Evolutionary conservation across 2,329 filamentous ascomycete genomes (phyloP).

Genomic region (Biscogniauxia mediterranea): DNA sequence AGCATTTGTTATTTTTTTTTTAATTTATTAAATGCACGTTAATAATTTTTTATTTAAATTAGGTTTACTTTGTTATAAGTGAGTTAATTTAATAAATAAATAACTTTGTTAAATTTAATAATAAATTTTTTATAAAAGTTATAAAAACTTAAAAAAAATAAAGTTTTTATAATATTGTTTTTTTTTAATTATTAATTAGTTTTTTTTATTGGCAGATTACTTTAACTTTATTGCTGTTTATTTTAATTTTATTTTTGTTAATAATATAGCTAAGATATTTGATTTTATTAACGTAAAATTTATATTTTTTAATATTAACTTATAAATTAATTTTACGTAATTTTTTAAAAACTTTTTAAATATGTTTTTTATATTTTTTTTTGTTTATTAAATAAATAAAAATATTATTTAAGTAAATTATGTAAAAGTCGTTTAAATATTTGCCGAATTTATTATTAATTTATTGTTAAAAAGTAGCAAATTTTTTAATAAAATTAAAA

Average conservation of each 20-base stretch:
- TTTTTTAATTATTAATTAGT: conserved; percentile 1
- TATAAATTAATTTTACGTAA: background rate
- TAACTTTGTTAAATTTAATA: background rate
- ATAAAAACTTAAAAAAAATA: conserved; percentile 3
- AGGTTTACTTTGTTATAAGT: background rate
- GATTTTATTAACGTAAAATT: conserved; percentile 1
- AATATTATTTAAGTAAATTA: conserved; percentile 4
- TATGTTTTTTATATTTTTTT: background rate
- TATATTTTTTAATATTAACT: conserved; percentile 1
- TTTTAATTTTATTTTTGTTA: background rate
- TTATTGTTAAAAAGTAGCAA: no score
- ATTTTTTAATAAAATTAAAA: background rate
- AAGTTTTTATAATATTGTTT: background rate
- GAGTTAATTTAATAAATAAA: background rate
- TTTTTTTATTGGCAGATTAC: conserved; percentile 4
- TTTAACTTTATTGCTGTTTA: background rate
- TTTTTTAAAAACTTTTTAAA: background rate
- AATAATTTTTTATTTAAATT: background rate
- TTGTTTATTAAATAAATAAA: conserved; percentile 7
- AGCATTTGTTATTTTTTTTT: background rate
- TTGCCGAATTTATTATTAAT: background rate
- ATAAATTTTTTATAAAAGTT: conserved; percentile 9
- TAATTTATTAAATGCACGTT: no score
- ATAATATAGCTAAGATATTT: conserved; percentile 1
- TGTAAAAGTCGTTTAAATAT: conserved; percentile 1